Base-by-base conservation (phyloP, 352 stramenopile species). In the Phytophthora tentaculata region DNA sequence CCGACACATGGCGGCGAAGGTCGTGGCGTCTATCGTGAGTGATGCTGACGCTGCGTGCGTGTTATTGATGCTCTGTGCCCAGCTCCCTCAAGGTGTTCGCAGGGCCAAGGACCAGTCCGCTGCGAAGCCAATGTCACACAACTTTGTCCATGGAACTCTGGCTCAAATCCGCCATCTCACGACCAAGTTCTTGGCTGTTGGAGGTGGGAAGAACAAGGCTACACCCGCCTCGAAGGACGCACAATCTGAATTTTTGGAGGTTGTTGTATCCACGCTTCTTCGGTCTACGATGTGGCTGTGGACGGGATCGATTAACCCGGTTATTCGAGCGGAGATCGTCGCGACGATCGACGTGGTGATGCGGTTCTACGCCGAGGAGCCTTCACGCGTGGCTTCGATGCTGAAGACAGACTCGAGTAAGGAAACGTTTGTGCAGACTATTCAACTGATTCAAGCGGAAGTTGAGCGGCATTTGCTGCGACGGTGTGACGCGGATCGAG, bases 1-100 rank as follows among this genome's bases (percentile, higher is more conserved):
- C 37, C 87, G 87, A 17, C 71, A 90, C 26, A 96, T 96, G 84
- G 83, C 89, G 37, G 86, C 86, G 0, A 79, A 88, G 53, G 89
- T 91, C n/a, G 56, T 96, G 24, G 87, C 81, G 0, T 67, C 83
- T 9, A 93, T 96, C 37, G 72, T 91, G 3, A 79, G 71, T 16
- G 75, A 89, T 29, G 71, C 71, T n/a, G 72, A 90, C 48, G 80
- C 81, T n/a, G 56, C 77, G 9, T 56, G n/a, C 1, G 56, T 92
- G 16, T 54, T 91, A 45, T 61, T 52, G 3, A 52, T 47, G 41
- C 69, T 93, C 5, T 78, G 71, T 16, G 47, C 56, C 7, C 52
- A 79, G 48, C 71, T 92, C n/a, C 81, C 81, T 22, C 71, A 70
- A 26, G 79, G 77, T 16, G 69, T 88, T 16, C 19, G 41, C 41